Evolutionary conservation across 2,329 filamentous ascomycete species (phyloP), one percentile per base, ranked within the genome.

Genomic region (Penicillium hesseltinei): DNA sequence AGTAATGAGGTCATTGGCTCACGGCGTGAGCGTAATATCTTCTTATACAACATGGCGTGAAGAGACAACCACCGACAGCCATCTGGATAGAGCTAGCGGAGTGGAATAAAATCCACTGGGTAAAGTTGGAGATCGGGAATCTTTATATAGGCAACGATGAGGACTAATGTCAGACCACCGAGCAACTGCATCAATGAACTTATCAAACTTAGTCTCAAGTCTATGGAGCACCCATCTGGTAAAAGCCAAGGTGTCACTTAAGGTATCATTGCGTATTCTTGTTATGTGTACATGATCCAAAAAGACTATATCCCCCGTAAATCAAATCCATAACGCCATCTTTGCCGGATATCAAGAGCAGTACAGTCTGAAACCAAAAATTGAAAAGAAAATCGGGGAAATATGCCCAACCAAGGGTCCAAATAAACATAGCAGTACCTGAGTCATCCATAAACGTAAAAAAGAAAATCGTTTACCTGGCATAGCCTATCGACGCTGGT

Each of bases 401-500:
- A 57, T 54, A 49, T 35, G 43, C 40, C 15, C 23, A 39, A 39
- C 53, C 33, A 55, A 55, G 46, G 44, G 27, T 42, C 51, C 31
- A 51, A 56, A 56, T 19, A 57, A 38, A 5, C 56, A 56, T 62
- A 57, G 11, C 52, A 46, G 40, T 56, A 61, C 66, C 64, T 67
- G 36, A 57, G 3, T 38, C 54, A 53, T 53, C 60, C 49, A 62
- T 50, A 57, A 25, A 13, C 58, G 48, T 39, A 60, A 58, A 42
- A 42, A 36, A 25, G 47, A n/a, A 35, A 61, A 23, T 36, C 21
- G 50, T 52, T 66, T 56, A 72, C 31, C 62, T 62, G 9, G 69
- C 69, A 57, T 71, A 72, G 8, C 69, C 70, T 27, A 69, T 71
- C 13, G 66, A 60, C 1, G 66, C 60, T 29, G 66, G 55, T 21